phyloP scores from a whole-genome alignment of 768 basidiomycete species.

The Coprinopsis sp. region DNA sequence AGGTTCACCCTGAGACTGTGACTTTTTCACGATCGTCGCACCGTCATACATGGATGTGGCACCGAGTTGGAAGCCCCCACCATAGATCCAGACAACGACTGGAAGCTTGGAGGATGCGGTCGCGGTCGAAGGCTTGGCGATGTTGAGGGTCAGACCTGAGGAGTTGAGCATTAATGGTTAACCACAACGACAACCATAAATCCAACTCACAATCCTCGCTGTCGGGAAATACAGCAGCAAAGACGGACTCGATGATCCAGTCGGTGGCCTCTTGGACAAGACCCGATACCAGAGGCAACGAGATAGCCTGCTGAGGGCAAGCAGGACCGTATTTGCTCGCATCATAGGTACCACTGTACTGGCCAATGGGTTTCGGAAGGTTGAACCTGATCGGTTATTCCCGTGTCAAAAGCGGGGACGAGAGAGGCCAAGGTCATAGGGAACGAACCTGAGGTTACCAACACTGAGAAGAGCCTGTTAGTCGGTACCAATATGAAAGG shows the following conservation, averaged over 20 bases:
- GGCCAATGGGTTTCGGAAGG: conserved; percentile 6
- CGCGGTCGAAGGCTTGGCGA: conserved; percentile 36
- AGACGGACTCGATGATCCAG: conserved; percentile 1
- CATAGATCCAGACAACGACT: conserved; percentile 46
- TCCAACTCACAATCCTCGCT: conserved; percentile 21
- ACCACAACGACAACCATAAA: background rate
- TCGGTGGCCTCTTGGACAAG: conserved; percentile 1
- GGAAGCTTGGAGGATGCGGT: conserved; percentile 37
- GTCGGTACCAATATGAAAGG: background rate
- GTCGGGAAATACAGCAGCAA: conserved; percentile 12
- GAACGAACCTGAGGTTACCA: conserved; percentile 10
- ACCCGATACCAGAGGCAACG: background rate
- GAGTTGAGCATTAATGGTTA: background rate
- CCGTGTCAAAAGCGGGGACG: too few species aligned
- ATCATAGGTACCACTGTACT: conserved; percentile 12
- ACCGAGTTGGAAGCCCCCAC: conserved; percentile 29
- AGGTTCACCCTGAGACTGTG: conserved; percentile 38
- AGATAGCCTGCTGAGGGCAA: conserved; percentile 13
- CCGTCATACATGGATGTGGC: conserved; percentile 27
- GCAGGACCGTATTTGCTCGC: conserved; percentile 10
- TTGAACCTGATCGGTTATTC: too few species aligned
- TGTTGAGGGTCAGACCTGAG: conserved; percentile 41
- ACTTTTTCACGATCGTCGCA: conserved; percentile 36
- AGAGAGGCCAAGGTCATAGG: too few species aligned
- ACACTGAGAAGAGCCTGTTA: background rate